Percentiles rank a stretch among this genome's conserved stretches.
Conservation (phyloP, 2,329 filamentous ascomycete genomes). For the Laburnicola sp. region DNA sequence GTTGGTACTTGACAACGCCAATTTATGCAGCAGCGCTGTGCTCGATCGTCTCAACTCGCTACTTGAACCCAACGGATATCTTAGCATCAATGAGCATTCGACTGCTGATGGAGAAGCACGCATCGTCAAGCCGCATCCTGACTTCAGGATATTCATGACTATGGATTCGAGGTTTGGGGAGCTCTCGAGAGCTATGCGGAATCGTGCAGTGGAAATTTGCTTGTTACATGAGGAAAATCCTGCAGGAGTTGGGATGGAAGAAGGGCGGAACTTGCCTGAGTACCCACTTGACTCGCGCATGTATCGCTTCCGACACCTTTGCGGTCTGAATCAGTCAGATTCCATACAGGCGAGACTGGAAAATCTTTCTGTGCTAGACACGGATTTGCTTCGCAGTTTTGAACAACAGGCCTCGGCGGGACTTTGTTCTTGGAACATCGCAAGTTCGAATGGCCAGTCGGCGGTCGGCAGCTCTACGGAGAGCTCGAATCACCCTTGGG, state of each 20-base stretch:
- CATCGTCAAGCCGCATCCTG: slow-evolving; percentile 76
- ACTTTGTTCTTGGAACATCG: slow-evolving; percentile 4
- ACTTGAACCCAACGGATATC: slow-evolving; percentile 82
- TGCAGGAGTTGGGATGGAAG: background rate
- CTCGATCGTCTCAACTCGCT: slow-evolving; percentile 92
- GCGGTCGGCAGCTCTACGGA: background rate
- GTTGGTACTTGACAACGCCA: slow-evolving; percentile 96
- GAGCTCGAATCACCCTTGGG: slow-evolving; percentile 20
- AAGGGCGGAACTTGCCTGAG: slow-evolving; percentile 8
- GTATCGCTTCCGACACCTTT: slow-evolving; percentile 45
- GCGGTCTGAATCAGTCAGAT: slow-evolving; percentile 11
- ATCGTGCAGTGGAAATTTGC: slow-evolving; percentile 88
- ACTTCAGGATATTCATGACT: slow-evolving; percentile 91
- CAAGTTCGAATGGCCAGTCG: slow-evolving; percentile 5
- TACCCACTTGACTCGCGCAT: slow-evolving; percentile 45
- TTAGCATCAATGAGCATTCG: slow-evolving; percentile 93
- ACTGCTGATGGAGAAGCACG: slow-evolving; percentile 78
- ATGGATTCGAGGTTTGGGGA: slow-evolving; percentile 92
- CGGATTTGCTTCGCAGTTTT: slow-evolving; percentile 32
- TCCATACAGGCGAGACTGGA: slow-evolving; percentile 35
- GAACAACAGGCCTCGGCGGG: slow-evolving; percentile 29
- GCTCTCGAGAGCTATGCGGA: slow-evolving; percentile 93
- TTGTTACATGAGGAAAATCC: slow-evolving; percentile 49
- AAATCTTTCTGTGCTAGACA: slow-evolving; percentile 43
- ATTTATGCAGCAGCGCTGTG: slow-evolving; percentile 92